A percentile compares a stretch with the other conserved stretches of the same genome.
These are phyloP conservation scores for Sideroxylon spinosum DNA, from an alignment of 179 eudicot species.

Conservation along the genomic window DNA sequence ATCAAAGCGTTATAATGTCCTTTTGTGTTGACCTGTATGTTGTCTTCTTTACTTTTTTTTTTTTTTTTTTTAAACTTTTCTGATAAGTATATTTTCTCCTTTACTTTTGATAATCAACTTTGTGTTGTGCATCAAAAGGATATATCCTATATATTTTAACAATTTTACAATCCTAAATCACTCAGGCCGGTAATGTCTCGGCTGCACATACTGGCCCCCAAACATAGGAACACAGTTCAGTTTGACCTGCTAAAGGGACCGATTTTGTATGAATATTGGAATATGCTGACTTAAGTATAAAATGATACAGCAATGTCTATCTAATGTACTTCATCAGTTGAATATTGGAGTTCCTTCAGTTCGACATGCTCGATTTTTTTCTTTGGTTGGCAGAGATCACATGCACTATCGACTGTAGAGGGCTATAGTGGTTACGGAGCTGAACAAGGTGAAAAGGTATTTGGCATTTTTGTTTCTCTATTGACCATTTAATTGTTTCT, in stretches of 20 bases:
- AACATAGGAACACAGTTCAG: too few relatives aligned
- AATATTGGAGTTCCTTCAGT: not conserved
- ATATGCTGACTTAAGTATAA: not conserved
- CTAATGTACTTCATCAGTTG: not conserved
- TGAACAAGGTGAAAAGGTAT: constrained; percentile 90
- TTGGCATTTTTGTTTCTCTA: constrained; percentile 11
- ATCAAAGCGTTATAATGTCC: too few relatives aligned
- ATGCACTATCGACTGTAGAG: constrained; percentile 56
- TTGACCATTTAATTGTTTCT: not conserved
- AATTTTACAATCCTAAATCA: too few relatives aligned
- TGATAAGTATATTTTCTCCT: too few relatives aligned
- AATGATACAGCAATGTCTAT: not conserved
- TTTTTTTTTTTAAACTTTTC: too few relatives aligned
- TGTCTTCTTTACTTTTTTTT: too few relatives aligned
- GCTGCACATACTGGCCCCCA: too few relatives aligned
- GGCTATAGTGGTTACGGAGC: constrained; percentile 98
- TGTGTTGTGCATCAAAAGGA: too few relatives aligned
- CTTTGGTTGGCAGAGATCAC: constrained; percentile 50
- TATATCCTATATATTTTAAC: too few relatives aligned
- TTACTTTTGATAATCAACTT: too few relatives aligned
- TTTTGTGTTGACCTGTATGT: too few relatives aligned
- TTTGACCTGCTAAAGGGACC: not conserved
- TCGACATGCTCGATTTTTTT: not conserved
- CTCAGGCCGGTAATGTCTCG: too few relatives aligned
- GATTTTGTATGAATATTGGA: not conserved